Conservation (phyloP, 108 stramenopile species). For the Cyclotella kingstonii region DNA sequence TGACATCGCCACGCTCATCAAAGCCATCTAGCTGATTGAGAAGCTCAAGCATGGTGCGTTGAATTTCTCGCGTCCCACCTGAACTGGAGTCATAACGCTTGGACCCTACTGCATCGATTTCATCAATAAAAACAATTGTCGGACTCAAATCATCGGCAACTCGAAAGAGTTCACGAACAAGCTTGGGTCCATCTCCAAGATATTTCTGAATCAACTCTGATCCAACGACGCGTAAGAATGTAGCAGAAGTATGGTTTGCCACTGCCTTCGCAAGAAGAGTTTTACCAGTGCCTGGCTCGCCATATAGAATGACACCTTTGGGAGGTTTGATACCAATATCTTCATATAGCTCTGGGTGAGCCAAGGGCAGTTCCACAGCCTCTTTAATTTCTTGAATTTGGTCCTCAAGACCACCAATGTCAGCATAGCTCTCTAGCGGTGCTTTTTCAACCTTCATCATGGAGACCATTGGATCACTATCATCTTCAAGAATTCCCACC, state of each 20-base stretch:
- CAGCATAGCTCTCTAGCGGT: constrained; percentile 96
- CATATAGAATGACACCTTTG: constrained; percentile 98
- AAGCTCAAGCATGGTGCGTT: constrained; percentile 99
- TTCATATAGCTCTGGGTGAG: constrained; percentile 99
- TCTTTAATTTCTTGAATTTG: constrained; percentile 99
- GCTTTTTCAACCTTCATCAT: constrained; percentile 99
- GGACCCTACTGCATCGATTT: constrained; percentile 98
- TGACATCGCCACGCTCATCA: constrained; percentile 97
- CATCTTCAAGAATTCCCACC: constrained; percentile 96
- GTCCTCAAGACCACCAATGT: constrained; percentile 97
- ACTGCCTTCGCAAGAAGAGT: constrained; percentile 98
- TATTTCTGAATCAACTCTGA: constrained; percentile 99
- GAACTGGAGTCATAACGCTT: constrained; percentile 97
- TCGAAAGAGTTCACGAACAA: constrained; percentile 97
- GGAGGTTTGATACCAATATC: constrained; percentile 97
- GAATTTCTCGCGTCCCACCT: constrained; percentile 97
- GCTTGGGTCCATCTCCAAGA: constrained; percentile 98
- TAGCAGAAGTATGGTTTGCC: constrained; percentile 98
- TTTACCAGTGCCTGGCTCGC: constrained; percentile 98
- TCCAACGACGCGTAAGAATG: constrained; percentile 96
- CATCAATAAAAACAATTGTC: constrained; percentile 99
- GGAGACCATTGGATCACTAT: constrained; percentile 96
- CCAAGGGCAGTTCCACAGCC: constrained; percentile 98
- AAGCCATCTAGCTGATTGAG: constrained; percentile 99
- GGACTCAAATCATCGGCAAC: constrained; percentile 95